Evolutionary conservation across 1,284 basidiomycete genomes (phyloP).

Genomic region (Stygiomarasmius scandens): DNA sequence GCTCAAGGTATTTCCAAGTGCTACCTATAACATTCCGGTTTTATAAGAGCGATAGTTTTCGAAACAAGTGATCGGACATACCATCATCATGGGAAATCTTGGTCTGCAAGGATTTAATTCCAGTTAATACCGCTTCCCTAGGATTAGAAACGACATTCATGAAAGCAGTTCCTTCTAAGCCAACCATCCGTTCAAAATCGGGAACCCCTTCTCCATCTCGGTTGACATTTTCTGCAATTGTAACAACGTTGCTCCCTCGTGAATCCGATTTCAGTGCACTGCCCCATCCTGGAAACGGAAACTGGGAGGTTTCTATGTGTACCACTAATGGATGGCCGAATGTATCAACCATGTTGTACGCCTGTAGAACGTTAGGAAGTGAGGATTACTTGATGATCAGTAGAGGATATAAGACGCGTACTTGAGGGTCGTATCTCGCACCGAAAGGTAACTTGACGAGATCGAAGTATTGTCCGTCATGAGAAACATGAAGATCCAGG

Average conservation of each 20-base stretch:
- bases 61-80: constrained; percentile 18
- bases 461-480: constrained; percentile 87
- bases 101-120: constrained; percentile 79
- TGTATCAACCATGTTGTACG: constrained; percentile 94
- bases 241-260: constrained; percentile 94
- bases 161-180: constrained; percentile 92
- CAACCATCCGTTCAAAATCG: constrained; percentile 98
- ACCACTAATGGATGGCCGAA: constrained; percentile 92
- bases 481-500: constrained; percentile 86
- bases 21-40: constrained; percentile 33
- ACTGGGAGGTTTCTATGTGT: constrained; percentile 84
- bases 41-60: constrained; percentile 23
- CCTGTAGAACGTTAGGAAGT: no score
- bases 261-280: constrained; percentile 95
- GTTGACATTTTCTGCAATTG: constrained; percentile 90
- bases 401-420: no score
- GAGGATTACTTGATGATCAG: no score
- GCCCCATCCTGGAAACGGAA: constrained; percentile 83
- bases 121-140: constrained; percentile 71
- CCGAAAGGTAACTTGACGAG: constrained; percentile 87
- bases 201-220: constrained; percentile 86
- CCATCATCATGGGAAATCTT: constrained; percentile 97
- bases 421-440: no score
- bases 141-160: constrained; percentile 90
- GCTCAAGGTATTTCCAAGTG: constrained; percentile 84